A percentile compares a stretch with the other conserved stretches of the same genome.
Evolutionary conservation across 2,329 filamentous ascomycete genomes (phyloP).

Genomic region (Domatiomyces globalis): DNA sequence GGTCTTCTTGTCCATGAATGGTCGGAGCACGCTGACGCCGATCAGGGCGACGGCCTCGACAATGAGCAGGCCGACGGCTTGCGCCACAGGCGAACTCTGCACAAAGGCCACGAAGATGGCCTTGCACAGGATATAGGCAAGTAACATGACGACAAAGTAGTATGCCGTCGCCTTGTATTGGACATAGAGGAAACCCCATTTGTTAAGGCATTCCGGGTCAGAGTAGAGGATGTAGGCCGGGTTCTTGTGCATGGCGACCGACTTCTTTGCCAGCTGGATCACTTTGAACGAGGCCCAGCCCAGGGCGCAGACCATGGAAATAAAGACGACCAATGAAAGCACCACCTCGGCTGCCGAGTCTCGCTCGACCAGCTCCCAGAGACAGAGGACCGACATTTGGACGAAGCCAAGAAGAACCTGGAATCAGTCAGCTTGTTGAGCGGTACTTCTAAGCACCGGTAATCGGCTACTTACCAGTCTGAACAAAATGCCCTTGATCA

Average conservation of each 20-base stretch:
- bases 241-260: constrained; percentile 84
- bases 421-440: constrained; percentile 3
- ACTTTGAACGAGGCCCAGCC: constrained; percentile 83
- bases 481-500: constrained; percentile 88
- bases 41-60: constrained; percentile 71
- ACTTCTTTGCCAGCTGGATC: constrained; percentile 73
- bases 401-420: constrained; percentile 75
- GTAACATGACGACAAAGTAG: constrained; percentile 75
- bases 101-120: constrained; percentile 74
- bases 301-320: constrained; percentile 64
- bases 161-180: constrained; percentile 92
- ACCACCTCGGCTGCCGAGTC: constrained; percentile 80
- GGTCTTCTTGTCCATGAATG: constrained; percentile 98
- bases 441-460: neutral
- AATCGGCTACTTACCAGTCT: constrained; percentile 41
- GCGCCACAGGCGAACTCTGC: constrained; percentile 55
- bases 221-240: constrained; percentile 95
- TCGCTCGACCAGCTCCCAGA: constrained; percentile 80
- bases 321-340: constrained; percentile 74
- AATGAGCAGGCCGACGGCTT: constrained; percentile 69
- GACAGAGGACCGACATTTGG: constrained; percentile 74
- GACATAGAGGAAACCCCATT: constrained; percentile 96
- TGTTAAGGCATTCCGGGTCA: constrained; percentile 84
- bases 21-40: constrained; percentile 62
- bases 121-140: constrained; percentile 73